Evolutionary conservation across 2,329 filamentous ascomycete genomes (phyloP).

Genomic region (Didymella arachidicola): DNA sequence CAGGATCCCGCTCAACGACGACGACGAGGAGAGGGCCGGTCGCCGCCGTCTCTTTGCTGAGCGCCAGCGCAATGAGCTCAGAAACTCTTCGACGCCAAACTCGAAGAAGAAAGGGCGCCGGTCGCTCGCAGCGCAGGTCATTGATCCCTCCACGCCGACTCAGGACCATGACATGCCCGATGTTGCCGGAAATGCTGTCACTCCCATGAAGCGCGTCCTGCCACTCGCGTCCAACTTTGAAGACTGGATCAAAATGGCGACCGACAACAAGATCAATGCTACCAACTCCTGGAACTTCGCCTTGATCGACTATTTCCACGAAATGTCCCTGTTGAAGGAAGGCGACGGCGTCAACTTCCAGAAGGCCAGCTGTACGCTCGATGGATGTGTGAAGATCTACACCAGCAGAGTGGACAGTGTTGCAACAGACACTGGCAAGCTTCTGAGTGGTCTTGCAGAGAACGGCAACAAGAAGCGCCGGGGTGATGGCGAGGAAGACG

Average conservation of each 20-base stretch:
- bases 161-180: slow-evolving; percentile 58
- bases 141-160: slow-evolving; percentile 60
- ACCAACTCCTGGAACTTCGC: slow-evolving; percentile 99
- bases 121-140: slow-evolving; percentile 59
- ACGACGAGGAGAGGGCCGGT: slow-evolving; percentile 88
- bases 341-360: slow-evolving; percentile 98
- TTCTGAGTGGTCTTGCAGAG: slow-evolving; percentile 91
- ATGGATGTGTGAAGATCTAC: slow-evolving; percentile 99
- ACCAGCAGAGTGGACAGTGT: slow-evolving; percentile 98
- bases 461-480: slow-evolving; percentile 69
- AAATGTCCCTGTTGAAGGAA: slow-evolving; percentile 96
- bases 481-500: slow-evolving; percentile 46
- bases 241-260: slow-evolving; percentile 99
- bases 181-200: slow-evolving; percentile 78
- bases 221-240: slow-evolving; percentile 98
- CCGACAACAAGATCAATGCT: slow-evolving; percentile 96
- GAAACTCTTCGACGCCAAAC: slow-evolving; percentile 75
- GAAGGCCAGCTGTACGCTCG: slow-evolving; percentile 95
- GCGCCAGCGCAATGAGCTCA: slow-evolving; percentile 85
- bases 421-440: slow-evolving; percentile 93
- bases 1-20: slow-evolving; percentile 96
- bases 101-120: slow-evolving; percentile 57
- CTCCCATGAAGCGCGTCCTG: slow-evolving; percentile 88
- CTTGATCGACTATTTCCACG: slow-evolving; percentile 99
- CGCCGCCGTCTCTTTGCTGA: slow-evolving; percentile 73